Evolutionary conservation across 2,329 filamentous ascomycete genomes (phyloP).

Genomic region (Scedosporium aurantiacum): DNA sequence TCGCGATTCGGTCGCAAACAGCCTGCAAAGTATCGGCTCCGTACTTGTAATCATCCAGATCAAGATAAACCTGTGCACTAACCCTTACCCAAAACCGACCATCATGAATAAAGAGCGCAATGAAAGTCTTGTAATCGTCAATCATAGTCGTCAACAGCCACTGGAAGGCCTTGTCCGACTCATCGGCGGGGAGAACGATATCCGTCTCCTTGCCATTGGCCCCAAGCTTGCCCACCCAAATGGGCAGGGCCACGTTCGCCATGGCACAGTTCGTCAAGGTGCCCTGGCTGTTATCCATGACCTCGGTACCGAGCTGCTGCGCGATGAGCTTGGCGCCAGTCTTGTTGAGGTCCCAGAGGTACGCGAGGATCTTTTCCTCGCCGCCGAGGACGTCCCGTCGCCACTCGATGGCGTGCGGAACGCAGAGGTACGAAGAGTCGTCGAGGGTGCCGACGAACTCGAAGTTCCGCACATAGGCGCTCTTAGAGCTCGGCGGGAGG

Average conservation of each 20-base stretch:
- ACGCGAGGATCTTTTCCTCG: conserved; percentile 56
- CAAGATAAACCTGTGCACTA: conserved; percentile 78
- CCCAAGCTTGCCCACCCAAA: conserved; percentile 27
- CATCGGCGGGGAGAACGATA: conserved; percentile 18
- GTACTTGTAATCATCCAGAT: conserved; percentile 66
- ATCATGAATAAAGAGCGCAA: conserved; percentile 51
- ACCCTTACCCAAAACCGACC: conserved; percentile 59
- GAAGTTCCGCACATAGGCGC: conserved; percentile 58
- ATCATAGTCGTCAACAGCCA: conserved; percentile 49
- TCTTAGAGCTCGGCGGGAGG: conserved; percentile 35
- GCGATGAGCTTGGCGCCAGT: conserved; percentile 53
- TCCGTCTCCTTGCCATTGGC: conserved; percentile 17
- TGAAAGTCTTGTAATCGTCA: conserved; percentile 57
- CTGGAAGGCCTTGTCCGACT: conserved; percentile 29
- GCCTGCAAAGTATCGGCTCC: conserved; percentile 46
- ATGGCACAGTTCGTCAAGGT: conserved; percentile 58
- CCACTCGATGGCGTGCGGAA: conserved; percentile 63
- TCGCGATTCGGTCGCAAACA: conserved; percentile 28
- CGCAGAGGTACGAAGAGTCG: conserved; percentile 57
- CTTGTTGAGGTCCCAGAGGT: conserved; percentile 51
- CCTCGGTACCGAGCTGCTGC: conserved; percentile 52
- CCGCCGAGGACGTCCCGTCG: conserved; percentile 59
- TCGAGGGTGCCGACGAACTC: conserved; percentile 70
- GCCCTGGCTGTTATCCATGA: conserved; percentile 54
- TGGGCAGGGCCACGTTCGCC: conserved; percentile 62